Evolutionary conservation across 495 filamentous ascomycete genomes (phyloP).

Genomic region (Thermochaetoides thermophila): DNA sequence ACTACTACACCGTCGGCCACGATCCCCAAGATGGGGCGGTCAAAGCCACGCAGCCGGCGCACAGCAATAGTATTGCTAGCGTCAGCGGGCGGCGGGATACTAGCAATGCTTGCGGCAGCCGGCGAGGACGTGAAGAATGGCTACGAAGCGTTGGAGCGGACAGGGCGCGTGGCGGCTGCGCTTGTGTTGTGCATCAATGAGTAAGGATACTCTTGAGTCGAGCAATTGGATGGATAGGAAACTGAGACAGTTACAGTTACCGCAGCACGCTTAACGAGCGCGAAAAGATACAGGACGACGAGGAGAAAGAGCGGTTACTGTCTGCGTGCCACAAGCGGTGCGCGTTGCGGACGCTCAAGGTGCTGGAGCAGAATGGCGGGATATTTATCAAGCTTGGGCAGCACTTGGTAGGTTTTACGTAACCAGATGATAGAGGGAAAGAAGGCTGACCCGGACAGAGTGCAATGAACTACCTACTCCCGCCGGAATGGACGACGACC

Average conservation of each 20-base stretch:
- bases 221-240: background rate
- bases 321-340: constrained; percentile 85
- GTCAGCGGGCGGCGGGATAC: constrained; percentile 34
- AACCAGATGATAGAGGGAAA: too few species aligned
- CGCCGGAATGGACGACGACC: constrained; percentile 85
- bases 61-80: constrained; percentile 14
- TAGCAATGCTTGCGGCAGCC: constrained; percentile 47
- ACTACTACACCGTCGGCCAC: background rate
- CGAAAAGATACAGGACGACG: constrained; percentile 39
- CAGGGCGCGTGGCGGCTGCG: constrained; percentile 61
- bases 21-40: constrained; percentile 18
- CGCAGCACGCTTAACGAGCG: constrained; percentile 61
- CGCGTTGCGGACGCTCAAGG: constrained; percentile 64
- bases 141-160: constrained; percentile 59
- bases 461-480: constrained; percentile 92
- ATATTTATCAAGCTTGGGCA: constrained; percentile 98
- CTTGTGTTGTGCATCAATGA: constrained; percentile 79
- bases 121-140: constrained; percentile 58
- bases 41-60: constrained; percentile 5
- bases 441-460: constrained; percentile 35
- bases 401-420: constrained; percentile 45
- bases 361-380: constrained; percentile 87
- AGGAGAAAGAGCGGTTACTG: constrained; percentile 50
- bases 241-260: constrained; percentile 42
- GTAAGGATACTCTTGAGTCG: constrained; percentile 35